These are phyloP conservation scores for Trichoderma sp. DNA, from an alignment of 2,329 filamentous ascomycete species.

Conservation along the genomic window DNA sequence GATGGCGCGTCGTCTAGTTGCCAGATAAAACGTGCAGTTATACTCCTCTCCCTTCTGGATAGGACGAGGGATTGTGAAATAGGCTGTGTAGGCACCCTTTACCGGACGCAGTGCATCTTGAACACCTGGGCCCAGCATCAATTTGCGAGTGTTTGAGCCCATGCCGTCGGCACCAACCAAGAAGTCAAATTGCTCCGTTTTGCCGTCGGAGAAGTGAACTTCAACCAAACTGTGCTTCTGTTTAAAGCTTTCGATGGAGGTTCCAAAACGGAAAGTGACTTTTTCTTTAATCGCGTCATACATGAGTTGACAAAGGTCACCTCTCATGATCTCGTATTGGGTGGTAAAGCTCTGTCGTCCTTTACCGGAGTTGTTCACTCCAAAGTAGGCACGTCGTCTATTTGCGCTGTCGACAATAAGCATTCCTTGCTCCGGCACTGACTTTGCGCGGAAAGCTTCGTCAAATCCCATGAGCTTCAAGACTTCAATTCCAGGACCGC, in stretches of 20 bases:
- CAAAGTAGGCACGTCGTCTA: slow-evolving; percentile 41
- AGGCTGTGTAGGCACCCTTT: slow-evolving; percentile 37
- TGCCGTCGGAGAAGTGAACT: slow-evolving; percentile 27
- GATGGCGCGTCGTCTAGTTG: slow-evolving; percentile 41
- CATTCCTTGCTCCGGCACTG: slow-evolving; percentile 49
- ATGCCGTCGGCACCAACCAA: slow-evolving; percentile 29
- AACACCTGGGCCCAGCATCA: slow-evolving; percentile 19
- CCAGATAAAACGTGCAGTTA: slow-evolving; percentile 35
- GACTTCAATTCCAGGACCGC: slow-evolving; percentile 44
- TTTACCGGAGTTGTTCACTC: slow-evolving; percentile 23
- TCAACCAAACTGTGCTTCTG: slow-evolving; percentile 27
- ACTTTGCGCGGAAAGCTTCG: slow-evolving; percentile 42
- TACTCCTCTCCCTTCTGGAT: slow-evolving; percentile 27
- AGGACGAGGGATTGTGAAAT: slow-evolving; percentile 41
- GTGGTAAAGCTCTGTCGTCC: slow-evolving; percentile 40
- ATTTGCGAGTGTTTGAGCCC: slow-evolving; percentile 25
- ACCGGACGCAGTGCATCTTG: slow-evolving; percentile 11
- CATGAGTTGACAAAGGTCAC: slow-evolving; percentile 50
- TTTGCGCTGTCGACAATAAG: slow-evolving; percentile 47
- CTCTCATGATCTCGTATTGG: slow-evolving; percentile 59
- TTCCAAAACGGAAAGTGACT: slow-evolving; percentile 35
- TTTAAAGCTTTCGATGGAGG: slow-evolving; percentile 34
- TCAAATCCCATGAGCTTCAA: slow-evolving; percentile 44
- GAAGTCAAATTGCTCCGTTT: slow-evolving; percentile 25
- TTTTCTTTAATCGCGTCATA: slow-evolving; percentile 38